A percentile compares a stretch with the other conserved stretches of the same genome.
Evolutionary conservation across 2,329 filamentous ascomycete species (phyloP).

Genomic region (Gaeumannomyces tritici): DNA sequence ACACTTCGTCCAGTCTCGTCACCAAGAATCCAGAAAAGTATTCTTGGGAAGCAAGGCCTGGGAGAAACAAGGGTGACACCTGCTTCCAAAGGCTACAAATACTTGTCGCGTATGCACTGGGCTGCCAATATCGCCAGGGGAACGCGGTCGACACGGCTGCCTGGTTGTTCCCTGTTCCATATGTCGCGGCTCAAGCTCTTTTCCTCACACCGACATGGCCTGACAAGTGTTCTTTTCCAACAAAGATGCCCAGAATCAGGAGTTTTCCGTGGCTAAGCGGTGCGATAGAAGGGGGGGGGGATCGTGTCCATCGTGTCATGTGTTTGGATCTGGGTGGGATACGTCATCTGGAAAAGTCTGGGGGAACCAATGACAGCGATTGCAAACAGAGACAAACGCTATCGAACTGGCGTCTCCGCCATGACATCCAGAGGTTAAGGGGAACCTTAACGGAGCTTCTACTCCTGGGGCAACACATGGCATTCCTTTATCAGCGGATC

Average conservation of each 20-base stretch:
- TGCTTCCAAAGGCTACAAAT: background rate
- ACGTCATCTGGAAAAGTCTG: background rate
- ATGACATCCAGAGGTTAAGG: background rate
- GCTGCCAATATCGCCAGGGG: background rate
- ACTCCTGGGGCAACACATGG: background rate
- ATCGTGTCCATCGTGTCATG: background rate
- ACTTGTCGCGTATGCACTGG: background rate
- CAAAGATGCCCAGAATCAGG: background rate
- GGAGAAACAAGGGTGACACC: background rate
- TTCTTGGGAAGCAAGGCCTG: background rate
- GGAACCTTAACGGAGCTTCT: background rate
- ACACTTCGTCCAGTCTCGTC: no score
- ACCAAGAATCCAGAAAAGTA: no score
- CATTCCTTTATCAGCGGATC: background rate
- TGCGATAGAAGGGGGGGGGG: no score
- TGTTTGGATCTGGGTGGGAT: background rate
- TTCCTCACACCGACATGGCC: no score
- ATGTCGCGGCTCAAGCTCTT: background rate
- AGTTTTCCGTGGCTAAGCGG: background rate
- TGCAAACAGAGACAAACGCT: background rate
- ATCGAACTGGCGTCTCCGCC: background rate
- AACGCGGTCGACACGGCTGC: background rate
- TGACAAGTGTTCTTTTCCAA: background rate
- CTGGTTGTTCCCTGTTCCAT: background rate
- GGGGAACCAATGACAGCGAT: background rate